Percentiles rank a stretch among this genome's conserved stretches.
Conservation (phyloP, 805 yeast genomes). For the Saturnispora quitensis region DNA sequence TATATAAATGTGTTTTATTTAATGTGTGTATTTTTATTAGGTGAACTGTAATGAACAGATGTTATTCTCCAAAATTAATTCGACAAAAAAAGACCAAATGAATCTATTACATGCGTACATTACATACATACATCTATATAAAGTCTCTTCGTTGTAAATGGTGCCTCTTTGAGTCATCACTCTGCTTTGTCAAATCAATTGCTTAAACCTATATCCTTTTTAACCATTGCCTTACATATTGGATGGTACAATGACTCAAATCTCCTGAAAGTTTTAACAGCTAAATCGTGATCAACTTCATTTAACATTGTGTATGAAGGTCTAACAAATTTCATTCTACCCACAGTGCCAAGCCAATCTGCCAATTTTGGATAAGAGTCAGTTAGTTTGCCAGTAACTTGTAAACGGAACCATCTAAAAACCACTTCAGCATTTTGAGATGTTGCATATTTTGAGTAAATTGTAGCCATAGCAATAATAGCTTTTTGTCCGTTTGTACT, state of each 20-base stretch:
- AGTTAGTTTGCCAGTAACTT: conserved; percentile 43
- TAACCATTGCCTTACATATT: conserved; percentile 73
- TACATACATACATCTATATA: background rate
- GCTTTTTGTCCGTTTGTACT: conserved; percentile 27
- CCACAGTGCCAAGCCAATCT: conserved; percentile 83
- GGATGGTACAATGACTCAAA: conserved; percentile 66
- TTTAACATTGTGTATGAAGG: conserved; percentile 69
- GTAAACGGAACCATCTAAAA: conserved; percentile 67
- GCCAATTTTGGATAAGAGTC: conserved; percentile 48
- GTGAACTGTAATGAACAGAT: background rate
- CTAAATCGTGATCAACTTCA: conserved; percentile 55
- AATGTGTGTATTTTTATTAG: background rate
- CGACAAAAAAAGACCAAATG: background rate
- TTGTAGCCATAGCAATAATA: conserved; percentile 24
- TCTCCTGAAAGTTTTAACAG: conserved; percentile 53
- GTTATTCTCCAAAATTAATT: background rate
- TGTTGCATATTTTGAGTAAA: conserved; percentile 34
- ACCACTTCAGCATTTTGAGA: conserved; percentile 74
- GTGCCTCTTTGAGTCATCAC: background rate
- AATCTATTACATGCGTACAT: background rate
- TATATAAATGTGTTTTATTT: background rate
- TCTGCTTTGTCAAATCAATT: background rate
- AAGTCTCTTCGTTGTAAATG: background rate
- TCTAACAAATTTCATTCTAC: conserved; percentile 90
- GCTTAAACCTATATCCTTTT: conserved; percentile 57